A percentile compares a stretch with the other conserved stretches of the same genome.
Conservation (phyloP, 2,329 filamentous ascomycete species). For the Camptophora hylomeconis region DNA sequence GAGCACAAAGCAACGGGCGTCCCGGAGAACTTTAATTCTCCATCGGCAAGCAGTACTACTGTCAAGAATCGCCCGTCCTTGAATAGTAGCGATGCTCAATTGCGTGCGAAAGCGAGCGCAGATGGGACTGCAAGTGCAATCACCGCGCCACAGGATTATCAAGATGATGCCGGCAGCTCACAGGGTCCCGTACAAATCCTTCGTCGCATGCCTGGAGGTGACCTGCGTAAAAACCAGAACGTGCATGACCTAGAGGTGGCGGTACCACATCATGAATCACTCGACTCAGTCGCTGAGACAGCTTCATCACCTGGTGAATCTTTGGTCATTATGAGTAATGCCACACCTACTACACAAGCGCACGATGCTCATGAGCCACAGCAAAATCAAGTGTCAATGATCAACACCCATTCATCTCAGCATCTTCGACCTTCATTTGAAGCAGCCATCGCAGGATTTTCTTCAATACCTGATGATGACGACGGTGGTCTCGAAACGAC, state of each 20-base stretch:
- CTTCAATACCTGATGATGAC: slow-evolving; percentile 76
- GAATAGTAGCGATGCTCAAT: background rate
- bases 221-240: slow-evolving; percentile 56
- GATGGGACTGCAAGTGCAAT: background rate
- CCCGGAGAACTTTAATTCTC: too few relatives aligned
- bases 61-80: slow-evolving; percentile 3
- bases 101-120: background rate
- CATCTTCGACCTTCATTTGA: slow-evolving; percentile 63
- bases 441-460: slow-evolving; percentile 72
- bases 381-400: slow-evolving; percentile 27
- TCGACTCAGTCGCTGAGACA: slow-evolving; percentile 23
- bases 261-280: slow-evolving; percentile 23
- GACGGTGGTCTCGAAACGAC: slow-evolving; percentile 90
- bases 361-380: slow-evolving; percentile 13
- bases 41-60: slow-evolving; percentile 1
- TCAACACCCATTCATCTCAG: slow-evolving; percentile 42
- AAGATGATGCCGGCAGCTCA: background rate
- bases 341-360: slow-evolving; percentile 5
- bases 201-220: slow-evolving; percentile 60
- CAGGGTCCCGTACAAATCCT: slow-evolving; percentile 39
- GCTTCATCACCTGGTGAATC: slow-evolving; percentile 17
- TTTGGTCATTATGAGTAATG: slow-evolving; percentile 17
- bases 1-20: too few relatives aligned
- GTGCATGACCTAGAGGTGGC: slow-evolving; percentile 46
- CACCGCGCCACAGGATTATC: background rate